These are phyloP conservation scores for Melastoma candidum DNA, from an alignment of 441 rosid species.

Conservation along the genomic window DNA sequence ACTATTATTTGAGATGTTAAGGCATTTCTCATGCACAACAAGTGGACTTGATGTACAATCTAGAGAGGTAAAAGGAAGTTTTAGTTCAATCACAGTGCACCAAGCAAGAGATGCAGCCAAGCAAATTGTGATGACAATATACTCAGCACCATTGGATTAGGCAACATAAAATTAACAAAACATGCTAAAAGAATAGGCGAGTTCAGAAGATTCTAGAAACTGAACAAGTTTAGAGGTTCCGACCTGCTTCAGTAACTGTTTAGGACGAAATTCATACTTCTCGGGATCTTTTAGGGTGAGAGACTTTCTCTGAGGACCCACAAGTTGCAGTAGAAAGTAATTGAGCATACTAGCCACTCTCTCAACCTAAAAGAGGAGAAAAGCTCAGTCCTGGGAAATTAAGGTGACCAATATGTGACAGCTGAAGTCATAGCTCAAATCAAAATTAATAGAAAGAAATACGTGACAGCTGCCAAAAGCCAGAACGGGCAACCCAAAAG, in stretches of 20 bases:
- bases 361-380: slow-evolving; percentile 51
- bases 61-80: too few species aligned
- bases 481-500: neutral
- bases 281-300: slow-evolving; percentile 88
- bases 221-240: slow-evolving; percentile 12
- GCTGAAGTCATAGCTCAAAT: too few species aligned
- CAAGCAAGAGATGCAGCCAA: too few species aligned
- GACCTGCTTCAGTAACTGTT: slow-evolving; percentile 92
- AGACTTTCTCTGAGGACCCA: slow-evolving; percentile 95
- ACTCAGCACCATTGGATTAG: too few species aligned
- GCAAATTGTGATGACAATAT: too few species aligned
- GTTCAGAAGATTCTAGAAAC: neutral
- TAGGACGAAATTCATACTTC: slow-evolving; percentile 95
- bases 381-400: neutral
- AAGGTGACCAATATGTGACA: neutral
- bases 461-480: neutral
- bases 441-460: too few species aligned
- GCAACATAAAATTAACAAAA: neutral
- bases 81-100: too few species aligned
- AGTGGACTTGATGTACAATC: too few species aligned
- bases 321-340: slow-evolving; percentile 92
- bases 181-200: neutral
- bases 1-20: too few species aligned
- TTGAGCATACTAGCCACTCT: slow-evolving; percentile 99
- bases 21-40: too few species aligned